A percentile compares a stretch with the other conserved stretches of the same genome.
These are phyloP conservation scores for Amphichorda felina DNA, from an alignment of 2,329 filamentous ascomycete species.

Conservation along the genomic window DNA sequence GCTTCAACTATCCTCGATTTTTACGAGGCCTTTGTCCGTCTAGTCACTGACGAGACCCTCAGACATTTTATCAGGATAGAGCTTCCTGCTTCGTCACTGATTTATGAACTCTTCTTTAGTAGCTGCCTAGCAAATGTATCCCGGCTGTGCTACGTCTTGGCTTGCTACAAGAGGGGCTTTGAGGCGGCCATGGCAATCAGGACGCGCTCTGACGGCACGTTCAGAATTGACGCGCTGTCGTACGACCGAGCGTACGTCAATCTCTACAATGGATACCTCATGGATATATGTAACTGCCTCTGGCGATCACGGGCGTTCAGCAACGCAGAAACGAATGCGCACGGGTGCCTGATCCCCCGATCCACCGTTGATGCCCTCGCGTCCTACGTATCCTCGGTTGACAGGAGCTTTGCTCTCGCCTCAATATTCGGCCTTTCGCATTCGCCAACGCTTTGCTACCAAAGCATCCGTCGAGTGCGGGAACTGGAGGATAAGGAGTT, in stretches of 20 bases:
- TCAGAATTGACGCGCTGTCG: conserved; percentile 19
- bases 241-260: conserved; percentile 52
- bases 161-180: conserved; percentile 62
- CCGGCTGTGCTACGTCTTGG: conserved; percentile 57
- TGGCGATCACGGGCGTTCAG: conserved; percentile 68
- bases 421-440: conserved; percentile 46
- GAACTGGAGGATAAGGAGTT: conserved; percentile 44
- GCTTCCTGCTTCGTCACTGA: conserved; percentile 53
- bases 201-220: conserved; percentile 12
- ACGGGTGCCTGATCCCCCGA: conserved; percentile 37
- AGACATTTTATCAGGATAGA: conserved; percentile 49
- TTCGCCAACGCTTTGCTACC: conserved; percentile 42
- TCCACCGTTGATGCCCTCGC: conserved; percentile 31
- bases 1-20: conserved; percentile 55
- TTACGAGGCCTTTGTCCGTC: conserved; percentile 47
- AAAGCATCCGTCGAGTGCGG: conserved; percentile 42
- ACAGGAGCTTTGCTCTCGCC: conserved; percentile 31
- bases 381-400: conserved; percentile 35
- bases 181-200: conserved; percentile 46
- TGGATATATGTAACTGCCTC: conserved; percentile 76
- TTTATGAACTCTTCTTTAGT: conserved; percentile 62
- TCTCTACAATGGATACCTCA: conserved; percentile 71
- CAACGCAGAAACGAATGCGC: conserved; percentile 47
- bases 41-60: conserved; percentile 39
- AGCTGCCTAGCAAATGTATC: conserved; percentile 52